Conservation (phyloP, 441 rosid genomes). For the Euphorbia schlechtendalii region DNA sequence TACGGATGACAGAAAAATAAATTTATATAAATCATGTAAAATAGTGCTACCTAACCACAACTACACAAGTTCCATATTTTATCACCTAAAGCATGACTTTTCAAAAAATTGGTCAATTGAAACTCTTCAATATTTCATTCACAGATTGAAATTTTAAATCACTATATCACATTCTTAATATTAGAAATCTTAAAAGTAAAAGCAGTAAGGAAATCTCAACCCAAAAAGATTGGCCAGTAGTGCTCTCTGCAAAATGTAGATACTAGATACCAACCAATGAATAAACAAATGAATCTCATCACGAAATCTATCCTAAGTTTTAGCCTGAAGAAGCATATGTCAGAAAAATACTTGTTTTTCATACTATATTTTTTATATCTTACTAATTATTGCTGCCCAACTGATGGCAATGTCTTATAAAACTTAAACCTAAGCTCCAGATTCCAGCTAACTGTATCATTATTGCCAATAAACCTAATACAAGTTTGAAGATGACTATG, state of each 20-base stretch:
- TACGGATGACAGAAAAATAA: not conserved
- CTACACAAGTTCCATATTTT: not conserved
- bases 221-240: not conserved
- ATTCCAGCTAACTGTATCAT: not conserved
- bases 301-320: not conserved
- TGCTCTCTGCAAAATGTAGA: not conserved
- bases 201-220: not conserved
- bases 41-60: not conserved
- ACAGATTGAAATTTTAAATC: not conserved
- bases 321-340: not conserved
- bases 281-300: not conserved
- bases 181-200: not conserved
- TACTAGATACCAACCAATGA: not conserved
- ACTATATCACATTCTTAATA: not conserved
- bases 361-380: not conserved
- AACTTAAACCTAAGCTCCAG: too few species aligned
- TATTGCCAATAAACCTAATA: not conserved
- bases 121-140: not conserved
- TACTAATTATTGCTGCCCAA: not conserved
- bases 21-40: not conserved
- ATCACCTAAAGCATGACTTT: not conserved
- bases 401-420: not conserved
- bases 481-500: not conserved
- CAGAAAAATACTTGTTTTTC: not conserved
- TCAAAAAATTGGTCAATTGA: not conserved